A percentile compares a stretch with the other conserved stretches of the same genome.
Conservation (phyloP, 495 filamentous ascomycete species). For the Penicillium herquei region DNA sequence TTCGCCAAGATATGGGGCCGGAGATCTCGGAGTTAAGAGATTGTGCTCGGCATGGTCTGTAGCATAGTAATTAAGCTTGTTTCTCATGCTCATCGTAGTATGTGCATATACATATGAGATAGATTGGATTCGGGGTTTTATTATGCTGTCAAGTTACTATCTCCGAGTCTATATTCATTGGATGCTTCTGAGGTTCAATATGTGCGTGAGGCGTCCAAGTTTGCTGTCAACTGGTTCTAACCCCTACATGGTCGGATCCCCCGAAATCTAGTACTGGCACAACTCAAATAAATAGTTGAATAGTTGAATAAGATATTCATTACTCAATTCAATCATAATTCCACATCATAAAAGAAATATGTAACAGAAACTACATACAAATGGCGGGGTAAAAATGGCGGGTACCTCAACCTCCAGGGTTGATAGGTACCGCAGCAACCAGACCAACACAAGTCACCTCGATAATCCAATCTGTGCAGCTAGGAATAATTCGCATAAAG, state of each 20-base stretch:
- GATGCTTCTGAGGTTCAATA: no score
- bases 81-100: neutral
- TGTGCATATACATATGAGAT: no score
- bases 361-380: conserved; percentile 11
- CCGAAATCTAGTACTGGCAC: no score
- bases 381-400: neutral
- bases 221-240: no score
- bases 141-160: neutral
- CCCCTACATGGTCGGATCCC: no score
- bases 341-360: conserved; percentile 2
- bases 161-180: no score
- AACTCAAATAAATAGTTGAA: neutral
- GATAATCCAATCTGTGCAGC: neutral
- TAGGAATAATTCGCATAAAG: neutral
- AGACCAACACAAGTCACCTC: neutral
- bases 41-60: neutral
- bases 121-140: neutral
- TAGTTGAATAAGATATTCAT: no score
- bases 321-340: neutral
- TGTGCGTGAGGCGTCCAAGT: no score
- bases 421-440: neutral
- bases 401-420: neutral
- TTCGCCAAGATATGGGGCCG: neutral
- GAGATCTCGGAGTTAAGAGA: neutral
- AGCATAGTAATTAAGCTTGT: neutral